A percentile compares a stretch with the other conserved stretches of the same genome.
Evolutionary conservation across 768 basidiomycete genomes (phyloP).

Genomic region (Heimioporus sp.): DNA sequence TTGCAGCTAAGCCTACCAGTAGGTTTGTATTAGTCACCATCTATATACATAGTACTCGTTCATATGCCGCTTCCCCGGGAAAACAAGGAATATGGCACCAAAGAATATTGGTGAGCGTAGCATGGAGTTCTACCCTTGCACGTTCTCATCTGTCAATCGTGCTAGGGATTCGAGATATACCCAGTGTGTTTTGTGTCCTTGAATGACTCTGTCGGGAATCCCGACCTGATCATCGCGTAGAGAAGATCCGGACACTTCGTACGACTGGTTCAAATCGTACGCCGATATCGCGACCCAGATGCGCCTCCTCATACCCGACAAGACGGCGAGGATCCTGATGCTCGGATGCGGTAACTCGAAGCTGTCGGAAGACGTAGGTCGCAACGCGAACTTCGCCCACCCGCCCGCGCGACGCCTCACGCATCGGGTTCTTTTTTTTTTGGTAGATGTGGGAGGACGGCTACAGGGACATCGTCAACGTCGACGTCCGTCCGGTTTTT

Average conservation of each 20-base stretch:
- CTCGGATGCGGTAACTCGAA: slow-evolving; percentile 85
- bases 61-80: slow-evolving; percentile 48
- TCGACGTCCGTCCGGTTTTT: slow-evolving; percentile 51
- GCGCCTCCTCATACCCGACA: slow-evolving; percentile 60
- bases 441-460: slow-evolving; percentile 86
- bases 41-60: neutral
- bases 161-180: slow-evolving; percentile 74
- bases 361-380: slow-evolving; percentile 67
- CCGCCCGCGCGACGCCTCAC: neutral
- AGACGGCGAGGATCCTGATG: slow-evolving; percentile 63
- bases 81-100: slow-evolving; percentile 68
- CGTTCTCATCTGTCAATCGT: neutral
- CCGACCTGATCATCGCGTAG: slow-evolving; percentile 31
- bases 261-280: slow-evolving; percentile 90
- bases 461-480: slow-evolving; percentile 75
- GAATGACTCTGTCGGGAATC: neutral
- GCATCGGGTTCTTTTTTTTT: too few relatives aligned
- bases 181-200: slow-evolving; percentile 42
- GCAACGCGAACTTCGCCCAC: too few relatives aligned
- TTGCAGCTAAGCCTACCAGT: too few relatives aligned
- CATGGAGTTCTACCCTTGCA: neutral
- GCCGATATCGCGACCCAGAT: slow-evolving; percentile 63
- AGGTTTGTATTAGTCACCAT: neutral
- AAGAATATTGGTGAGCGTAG: slow-evolving; percentile 62
- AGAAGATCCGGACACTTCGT: slow-evolving; percentile 55